A percentile compares a stretch with the other conserved stretches of the same genome.
These are phyloP conservation scores for Sisymbrium altissimum DNA, from an alignment of 345 rosid species.

Conservation along the genomic window DNA sequence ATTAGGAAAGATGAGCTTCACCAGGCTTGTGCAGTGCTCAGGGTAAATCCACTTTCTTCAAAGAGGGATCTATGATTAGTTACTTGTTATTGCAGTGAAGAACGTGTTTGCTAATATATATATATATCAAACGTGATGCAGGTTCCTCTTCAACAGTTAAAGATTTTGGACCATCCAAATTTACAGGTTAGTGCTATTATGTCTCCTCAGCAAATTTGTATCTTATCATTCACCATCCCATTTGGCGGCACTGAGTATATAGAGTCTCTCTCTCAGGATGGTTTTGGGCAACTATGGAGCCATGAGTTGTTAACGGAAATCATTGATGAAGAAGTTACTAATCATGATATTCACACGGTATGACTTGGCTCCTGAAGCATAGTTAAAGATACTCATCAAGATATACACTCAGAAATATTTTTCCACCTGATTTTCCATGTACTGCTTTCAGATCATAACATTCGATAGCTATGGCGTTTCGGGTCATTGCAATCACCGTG, in stretches of 20 bases:
- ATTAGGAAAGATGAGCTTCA: slow-evolving; percentile 60
- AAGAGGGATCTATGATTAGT: not conserved
- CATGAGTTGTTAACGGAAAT: slow-evolving; percentile 51
- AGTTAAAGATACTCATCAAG: not conserved
- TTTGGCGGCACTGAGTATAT: not conserved
- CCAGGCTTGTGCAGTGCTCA: slow-evolving; percentile 66
- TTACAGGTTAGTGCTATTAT: slow-evolving; percentile 48
- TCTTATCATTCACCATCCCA: no score
- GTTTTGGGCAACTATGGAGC: slow-evolving; percentile 75
- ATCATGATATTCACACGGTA: slow-evolving; percentile 52
- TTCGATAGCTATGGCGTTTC: slow-evolving; percentile 79
- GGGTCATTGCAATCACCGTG: slow-evolving; percentile 82
- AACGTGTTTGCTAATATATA: not conserved
- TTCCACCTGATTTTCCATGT: not conserved
- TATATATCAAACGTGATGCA: slow-evolving; percentile 26
- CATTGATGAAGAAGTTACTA: slow-evolving; percentile 57
- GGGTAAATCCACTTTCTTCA: slow-evolving; percentile 36
- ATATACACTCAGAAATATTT: not conserved
- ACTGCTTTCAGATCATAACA: slow-evolving; percentile 55
- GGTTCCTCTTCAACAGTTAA: slow-evolving; percentile 64
- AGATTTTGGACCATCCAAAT: slow-evolving; percentile 59
- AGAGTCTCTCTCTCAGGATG: slow-evolving; percentile 55
- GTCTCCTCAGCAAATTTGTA: not conserved
- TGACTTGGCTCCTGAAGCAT: slow-evolving; percentile 18
- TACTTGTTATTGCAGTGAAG: not conserved